These are phyloP conservation scores for Didymella pomorum DNA, from an alignment of 2,329 filamentous ascomycete species.

Conservation along the genomic window DNA sequence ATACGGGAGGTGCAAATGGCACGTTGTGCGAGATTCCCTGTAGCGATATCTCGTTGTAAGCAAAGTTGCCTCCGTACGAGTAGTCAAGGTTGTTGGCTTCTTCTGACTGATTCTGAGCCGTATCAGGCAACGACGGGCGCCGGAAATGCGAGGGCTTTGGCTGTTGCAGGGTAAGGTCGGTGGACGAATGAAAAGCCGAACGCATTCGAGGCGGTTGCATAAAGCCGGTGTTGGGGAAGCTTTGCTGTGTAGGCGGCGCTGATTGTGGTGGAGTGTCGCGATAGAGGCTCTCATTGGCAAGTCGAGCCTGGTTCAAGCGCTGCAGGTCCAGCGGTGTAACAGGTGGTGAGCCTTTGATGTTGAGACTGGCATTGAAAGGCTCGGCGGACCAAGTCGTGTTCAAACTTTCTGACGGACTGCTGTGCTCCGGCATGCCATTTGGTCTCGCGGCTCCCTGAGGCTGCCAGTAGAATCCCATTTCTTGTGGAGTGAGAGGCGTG, in stretches of 20 bases:
- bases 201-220: constrained; percentile 48
- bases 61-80: constrained; percentile 32
- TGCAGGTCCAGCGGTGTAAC: constrained; percentile 53
- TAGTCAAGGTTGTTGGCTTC: constrained; percentile 36
- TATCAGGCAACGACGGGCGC: constrained; percentile 48
- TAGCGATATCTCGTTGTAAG: constrained; percentile 43
- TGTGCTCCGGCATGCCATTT: constrained; percentile 47
- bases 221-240: constrained; percentile 51
- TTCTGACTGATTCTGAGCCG: constrained; percentile 34
- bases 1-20: constrained; percentile 44
- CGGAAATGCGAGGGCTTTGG: constrained; percentile 49
- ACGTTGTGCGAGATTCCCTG: constrained; percentile 45
- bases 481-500: constrained; percentile 57
- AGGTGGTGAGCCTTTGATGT: constrained; percentile 55
- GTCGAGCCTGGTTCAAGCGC: constrained; percentile 40
- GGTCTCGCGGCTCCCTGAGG: constrained; percentile 42
- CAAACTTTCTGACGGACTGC: constrained; percentile 49
- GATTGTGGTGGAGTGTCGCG: constrained; percentile 61
- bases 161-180: constrained; percentile 45
- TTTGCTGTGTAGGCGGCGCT: constrained; percentile 59
- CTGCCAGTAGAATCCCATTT: constrained; percentile 54
- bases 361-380: constrained; percentile 41
- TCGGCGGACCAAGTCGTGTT: constrained; percentile 49
- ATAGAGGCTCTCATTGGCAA: constrained; percentile 47
- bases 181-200: constrained; percentile 45